Evolutionary conservation across 768 basidiomycete genomes (phyloP).

Genomic region (Fomitopsis serialis): DNA sequence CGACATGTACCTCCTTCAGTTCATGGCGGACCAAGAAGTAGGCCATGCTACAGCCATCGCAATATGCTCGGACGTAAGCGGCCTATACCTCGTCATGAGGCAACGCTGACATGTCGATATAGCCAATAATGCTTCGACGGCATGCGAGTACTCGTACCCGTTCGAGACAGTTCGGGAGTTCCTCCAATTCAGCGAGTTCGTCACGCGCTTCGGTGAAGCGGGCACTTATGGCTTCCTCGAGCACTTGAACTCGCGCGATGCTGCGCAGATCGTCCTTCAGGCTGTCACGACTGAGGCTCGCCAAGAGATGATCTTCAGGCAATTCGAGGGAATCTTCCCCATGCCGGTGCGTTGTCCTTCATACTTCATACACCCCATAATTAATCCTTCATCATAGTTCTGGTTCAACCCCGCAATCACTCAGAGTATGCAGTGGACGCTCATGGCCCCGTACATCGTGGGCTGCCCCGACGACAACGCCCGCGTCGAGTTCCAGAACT

Average conservation of each 20-base stretch:
- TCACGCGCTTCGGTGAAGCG: slow-evolving; percentile 51
- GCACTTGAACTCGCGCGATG: slow-evolving; percentile 52
- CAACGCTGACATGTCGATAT: background rate
- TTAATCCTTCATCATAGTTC: slow-evolving; percentile 13
- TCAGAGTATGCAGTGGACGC: slow-evolving; percentile 59
- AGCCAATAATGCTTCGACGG: slow-evolving; percentile 39
- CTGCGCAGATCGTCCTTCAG: slow-evolving; percentile 48
- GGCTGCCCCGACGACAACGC: slow-evolving; percentile 51
- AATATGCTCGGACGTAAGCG: slow-evolving; percentile 42
- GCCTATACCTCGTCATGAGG: slow-evolving; percentile 1
- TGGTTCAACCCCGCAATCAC: slow-evolving; percentile 54
- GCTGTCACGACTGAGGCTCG: slow-evolving; percentile 57
- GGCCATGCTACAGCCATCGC: slow-evolving; percentile 52
- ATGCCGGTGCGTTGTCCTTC: slow-evolving; percentile 37
- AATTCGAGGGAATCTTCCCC: slow-evolving; percentile 56
- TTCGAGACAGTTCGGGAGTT: slow-evolving; percentile 54
- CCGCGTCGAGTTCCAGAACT: slow-evolving; percentile 45
- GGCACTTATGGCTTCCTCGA: slow-evolving; percentile 63
- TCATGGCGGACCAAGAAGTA: slow-evolving; percentile 60
- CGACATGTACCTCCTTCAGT: slow-evolving; percentile 51
- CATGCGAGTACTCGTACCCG: slow-evolving; percentile 52
- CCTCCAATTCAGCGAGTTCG: slow-evolving; percentile 54
- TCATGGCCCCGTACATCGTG: slow-evolving; percentile 47
- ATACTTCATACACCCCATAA: background rate
- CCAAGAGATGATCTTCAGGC: slow-evolving; percentile 63